Percentiles rank a stretch among this genome's conserved stretches.
Evolutionary conservation across 441 rosid genomes (phyloP).

Genomic region (Euphorbia schlechtendalii): DNA sequence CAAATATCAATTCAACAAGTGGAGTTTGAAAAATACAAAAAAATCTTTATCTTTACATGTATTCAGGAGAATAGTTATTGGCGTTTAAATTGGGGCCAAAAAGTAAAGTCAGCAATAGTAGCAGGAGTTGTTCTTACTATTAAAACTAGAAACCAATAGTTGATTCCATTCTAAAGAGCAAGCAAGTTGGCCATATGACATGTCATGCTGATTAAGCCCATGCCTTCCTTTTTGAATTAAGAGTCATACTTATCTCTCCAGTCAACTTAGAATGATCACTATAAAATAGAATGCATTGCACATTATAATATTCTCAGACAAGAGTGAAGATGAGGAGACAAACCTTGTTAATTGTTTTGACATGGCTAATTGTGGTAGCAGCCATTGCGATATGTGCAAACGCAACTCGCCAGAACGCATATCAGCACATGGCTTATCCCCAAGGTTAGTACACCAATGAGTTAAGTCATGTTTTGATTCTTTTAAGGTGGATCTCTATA

Average conservation of each 20-base stretch:
- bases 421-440: conserved; percentile 19
- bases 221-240: neutral
- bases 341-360: conserved; percentile 16
- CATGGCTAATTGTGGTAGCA: conserved; percentile 21
- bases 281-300: neutral
- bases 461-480: too few species aligned
- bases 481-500: too few species aligned
- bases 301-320: too few species aligned
- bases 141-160: neutral
- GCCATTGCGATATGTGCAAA: conserved; percentile 19
- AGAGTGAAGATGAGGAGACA: conserved; percentile 21
- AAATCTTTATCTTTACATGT: too few species aligned
- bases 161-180: neutral
- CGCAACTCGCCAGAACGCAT: conserved; percentile 19
- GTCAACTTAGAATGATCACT: neutral
- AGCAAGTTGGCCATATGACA: neutral
- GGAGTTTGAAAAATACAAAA: too few species aligned
- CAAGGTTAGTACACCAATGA: conserved; percentile 16
- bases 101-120: conserved; percentile 6
- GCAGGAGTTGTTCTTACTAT: too few species aligned
- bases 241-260: neutral
- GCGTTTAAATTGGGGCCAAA: neutral
- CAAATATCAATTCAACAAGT: too few species aligned
- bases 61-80: too few species aligned
- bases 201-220: neutral